Evolutionary conservation across 345 rosid genomes (phyloP), one percentile per base, ranked within the genome.

Genomic region (Alliaria petiolata): DNA sequence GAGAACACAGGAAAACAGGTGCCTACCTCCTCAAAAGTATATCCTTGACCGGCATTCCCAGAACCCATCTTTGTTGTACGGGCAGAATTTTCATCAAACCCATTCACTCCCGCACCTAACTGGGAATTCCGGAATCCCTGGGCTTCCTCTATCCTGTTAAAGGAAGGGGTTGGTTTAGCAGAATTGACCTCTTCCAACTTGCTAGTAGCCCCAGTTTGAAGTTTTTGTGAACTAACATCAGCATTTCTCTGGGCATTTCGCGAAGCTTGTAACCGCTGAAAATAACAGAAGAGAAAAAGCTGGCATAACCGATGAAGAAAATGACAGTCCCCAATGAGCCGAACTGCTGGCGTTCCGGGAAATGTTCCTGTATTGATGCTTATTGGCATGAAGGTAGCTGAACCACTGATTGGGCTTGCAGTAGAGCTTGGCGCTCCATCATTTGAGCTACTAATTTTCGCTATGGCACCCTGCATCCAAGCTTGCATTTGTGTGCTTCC

Each of bases 11-110:
- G 65, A 36, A 46, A 11, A 61, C 4, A 35, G 35, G 31, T 63
- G 43, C 33, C 47, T 82, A 95, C 98, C 98, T 95, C 99, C 75
- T 92, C 99, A 79, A 84, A 95, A 59, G 92, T 95, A 80, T 95
- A 95, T 74, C 99, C 99, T 81, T 95, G 99, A 73, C 97, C 98
- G 62, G 98, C 98, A 88, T 92, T 95, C 62, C 99, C 99, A 78
- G 66, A 85, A 36, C 99, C 98, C 80, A 90, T 70, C 82, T 93
- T 90, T 46, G 85, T 76, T 51, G 91, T 83, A 20, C 88, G 85
- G 38, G 89, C 80, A 79, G 87, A 78, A 78, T 88, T 85, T 51
- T 95, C 99, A 69, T 95, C 99, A 44, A 63, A 83, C 70, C 88
- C 93, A 84, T 92, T 95, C 35, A 81, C 81, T 75, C 91, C 98